Conservation (phyloP, 2,329 filamentous ascomycete species). For the Fusarium zealandicum region DNA sequence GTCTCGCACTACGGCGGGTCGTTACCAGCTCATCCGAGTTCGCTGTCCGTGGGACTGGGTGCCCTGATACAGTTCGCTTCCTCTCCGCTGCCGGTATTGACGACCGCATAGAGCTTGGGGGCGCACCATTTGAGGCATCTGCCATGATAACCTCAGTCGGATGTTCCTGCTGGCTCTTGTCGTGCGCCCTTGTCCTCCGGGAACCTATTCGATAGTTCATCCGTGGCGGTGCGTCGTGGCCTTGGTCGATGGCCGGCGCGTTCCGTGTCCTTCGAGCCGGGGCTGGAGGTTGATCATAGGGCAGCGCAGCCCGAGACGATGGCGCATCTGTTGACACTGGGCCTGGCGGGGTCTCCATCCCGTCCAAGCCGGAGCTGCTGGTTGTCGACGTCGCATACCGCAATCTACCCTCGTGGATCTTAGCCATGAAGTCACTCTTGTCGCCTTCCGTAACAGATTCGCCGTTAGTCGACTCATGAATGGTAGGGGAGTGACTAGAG, state of each 20-base stretch:
- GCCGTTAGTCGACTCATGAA: constrained; percentile 53
- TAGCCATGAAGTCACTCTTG: constrained; percentile 64
- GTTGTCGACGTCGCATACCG: constrained; percentile 52
- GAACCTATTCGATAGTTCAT: constrained; percentile 65
- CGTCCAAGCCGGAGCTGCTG: constrained; percentile 56
- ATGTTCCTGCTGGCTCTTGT: constrained; percentile 45
- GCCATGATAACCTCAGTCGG: constrained; percentile 50
- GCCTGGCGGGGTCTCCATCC: constrained; percentile 66
- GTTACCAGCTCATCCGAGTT: constrained; percentile 66
- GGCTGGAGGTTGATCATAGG: constrained; percentile 59
- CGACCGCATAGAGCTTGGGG: constrained; percentile 48
- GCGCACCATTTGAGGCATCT: constrained; percentile 50
- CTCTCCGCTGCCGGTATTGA: constrained; percentile 65
- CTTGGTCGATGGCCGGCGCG: constrained; percentile 59
- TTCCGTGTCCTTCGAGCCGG: constrained; percentile 62
- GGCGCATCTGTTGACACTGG: constrained; percentile 34
- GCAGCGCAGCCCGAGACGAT: constrained; percentile 35
- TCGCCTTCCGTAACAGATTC: constrained; percentile 52
- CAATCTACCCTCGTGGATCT: constrained; percentile 60
- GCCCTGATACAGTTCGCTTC: constrained; percentile 92
- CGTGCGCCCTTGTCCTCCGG: constrained; percentile 52
- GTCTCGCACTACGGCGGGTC: constrained; percentile 71
- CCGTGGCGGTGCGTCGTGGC: constrained; percentile 67
- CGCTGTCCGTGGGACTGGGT: constrained; percentile 63
- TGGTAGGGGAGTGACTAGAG: constrained; percentile 50